phyloP scores from a whole-genome alignment of 805 yeast species.

The Suhomyces sp. region DNA sequence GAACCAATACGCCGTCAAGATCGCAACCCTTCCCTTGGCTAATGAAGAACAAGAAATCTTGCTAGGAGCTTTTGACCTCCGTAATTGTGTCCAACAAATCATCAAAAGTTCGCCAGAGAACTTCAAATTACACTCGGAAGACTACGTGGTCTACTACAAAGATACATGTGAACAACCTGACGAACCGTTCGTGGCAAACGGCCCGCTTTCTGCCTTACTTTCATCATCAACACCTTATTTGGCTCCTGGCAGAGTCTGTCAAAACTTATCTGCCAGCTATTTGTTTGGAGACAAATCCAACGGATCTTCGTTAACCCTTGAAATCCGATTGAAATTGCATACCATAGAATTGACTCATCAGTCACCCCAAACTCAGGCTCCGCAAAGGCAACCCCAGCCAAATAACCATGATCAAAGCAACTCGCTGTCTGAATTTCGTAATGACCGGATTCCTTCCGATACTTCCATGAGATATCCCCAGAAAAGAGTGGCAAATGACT shows the following conservation, averaged over 20 bases:
- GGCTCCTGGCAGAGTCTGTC: slow-evolving; percentile 57
- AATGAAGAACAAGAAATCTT: slow-evolving; percentile 23
- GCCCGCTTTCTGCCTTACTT: slow-evolving; percentile 34
- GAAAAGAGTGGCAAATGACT: slow-evolving; percentile 8
- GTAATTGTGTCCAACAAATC: slow-evolving; percentile 38
- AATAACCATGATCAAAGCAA: slow-evolving; percentile 2
- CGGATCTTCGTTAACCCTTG: slow-evolving; percentile 50
- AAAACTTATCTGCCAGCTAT: slow-evolving; percentile 50
- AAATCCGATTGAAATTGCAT: slow-evolving; percentile 53
- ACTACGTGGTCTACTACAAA: slow-evolving; percentile 46
- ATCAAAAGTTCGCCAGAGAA: slow-evolving; percentile 42
- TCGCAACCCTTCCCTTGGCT: slow-evolving; percentile 36
- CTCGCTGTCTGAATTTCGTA: no score
- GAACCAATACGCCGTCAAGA: slow-evolving; percentile 32
- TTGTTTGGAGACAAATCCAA: slow-evolving; percentile 34
- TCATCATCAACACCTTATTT: slow-evolving; percentile 24
- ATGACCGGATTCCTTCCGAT: no score
- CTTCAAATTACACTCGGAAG: slow-evolving; percentile 38
- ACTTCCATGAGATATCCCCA: slow-evolving; percentile 1
- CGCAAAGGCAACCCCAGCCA: slow-evolving; percentile 5
- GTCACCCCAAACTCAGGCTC: slow-evolving; percentile 1
- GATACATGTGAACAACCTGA: slow-evolving; percentile 49
- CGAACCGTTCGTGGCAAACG: slow-evolving; percentile 47
- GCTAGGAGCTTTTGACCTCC: slow-evolving; percentile 44
- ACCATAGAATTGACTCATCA: slow-evolving; percentile 25